These are phyloP conservation scores for Volvox carteri DNA, from an alignment of 163 green algal genomes.

Conservation along the genomic window DNA sequence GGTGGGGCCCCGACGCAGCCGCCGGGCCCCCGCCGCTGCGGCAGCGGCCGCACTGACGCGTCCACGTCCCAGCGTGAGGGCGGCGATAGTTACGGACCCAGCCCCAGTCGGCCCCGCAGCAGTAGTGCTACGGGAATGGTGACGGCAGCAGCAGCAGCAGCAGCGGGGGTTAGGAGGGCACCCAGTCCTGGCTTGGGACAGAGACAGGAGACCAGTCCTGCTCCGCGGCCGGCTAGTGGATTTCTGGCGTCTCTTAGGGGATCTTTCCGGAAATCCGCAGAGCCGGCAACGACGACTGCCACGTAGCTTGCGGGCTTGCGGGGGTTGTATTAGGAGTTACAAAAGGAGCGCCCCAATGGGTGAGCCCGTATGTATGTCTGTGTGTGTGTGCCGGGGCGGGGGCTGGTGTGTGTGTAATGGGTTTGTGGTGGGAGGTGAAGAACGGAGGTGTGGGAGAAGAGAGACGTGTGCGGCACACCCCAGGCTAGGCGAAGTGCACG, in stretches of 20 bases:
- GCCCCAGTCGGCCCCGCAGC: neutral
- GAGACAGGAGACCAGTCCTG: neutral
- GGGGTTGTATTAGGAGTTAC: no score
- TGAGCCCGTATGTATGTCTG: no score
- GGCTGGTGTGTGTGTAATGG: neutral
- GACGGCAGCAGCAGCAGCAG: neutral
- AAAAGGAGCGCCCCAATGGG: no score
- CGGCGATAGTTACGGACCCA: neutral
- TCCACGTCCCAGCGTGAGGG: neutral
- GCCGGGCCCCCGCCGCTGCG: neutral
- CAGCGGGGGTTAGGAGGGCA: neutral
- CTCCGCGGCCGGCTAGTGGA: neutral
- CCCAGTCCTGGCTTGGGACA: neutral
- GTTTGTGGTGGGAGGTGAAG: neutral
- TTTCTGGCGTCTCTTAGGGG: neutral
- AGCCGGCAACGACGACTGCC: neutral
- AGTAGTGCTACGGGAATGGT: conserved; percentile 4
- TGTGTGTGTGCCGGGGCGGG: no score
- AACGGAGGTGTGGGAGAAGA: no score
- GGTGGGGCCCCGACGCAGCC: neutral
- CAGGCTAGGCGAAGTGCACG: no score
- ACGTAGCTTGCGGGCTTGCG: no score
- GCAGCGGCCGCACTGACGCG: neutral
- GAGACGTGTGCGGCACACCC: no score
- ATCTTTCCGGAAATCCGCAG: neutral